Base-by-base conservation (phyloP, 2,329 filamentous ascomycete genomes). In the Phialocephala subalpina region DNA sequence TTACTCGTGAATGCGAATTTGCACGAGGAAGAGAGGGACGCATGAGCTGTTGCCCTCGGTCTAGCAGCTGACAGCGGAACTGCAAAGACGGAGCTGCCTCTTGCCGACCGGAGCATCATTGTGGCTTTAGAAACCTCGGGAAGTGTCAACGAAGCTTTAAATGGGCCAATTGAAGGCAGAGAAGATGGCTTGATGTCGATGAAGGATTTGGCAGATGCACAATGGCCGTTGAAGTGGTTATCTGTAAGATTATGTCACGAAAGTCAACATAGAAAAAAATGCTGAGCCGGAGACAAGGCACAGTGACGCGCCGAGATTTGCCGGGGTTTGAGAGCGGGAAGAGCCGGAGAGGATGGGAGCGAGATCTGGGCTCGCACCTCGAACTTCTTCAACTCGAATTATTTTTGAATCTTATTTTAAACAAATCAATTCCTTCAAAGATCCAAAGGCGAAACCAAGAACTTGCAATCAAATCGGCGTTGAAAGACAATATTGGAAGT, bases 101-200 rank as follows among this genome's bases (percentile, higher is more conserved):
- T 65, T 68, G 70, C 73, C 68, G 71, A 73, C 60, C 72, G 73
- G 53, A 73, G 65, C 72, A 73, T 74, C 53, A 68, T 71, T 49
- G n/a, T n/a, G 45, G 36, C 38, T 66, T 56, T 33, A 9, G 35
- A 25, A 36, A 33, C 42, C 35, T 38, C 57, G 6, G 63, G 45
- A 36, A 52, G 25, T 60, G 56, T 59, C 53, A 60, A 57, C 20
- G 8, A 40, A 27, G 61, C 8, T 25, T 29, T 16, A 33, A 67
- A 58, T n/a, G 16, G 22, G 62, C 40, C 64, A 67, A 69, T 69
- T 69, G 56, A 62, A 57, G 47, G 16, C 58, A 8, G 16, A 36
- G 14, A 42, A 42, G 45, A 7, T 35, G 38, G 22, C 11, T 7
- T 47, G 16, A 27, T 11, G 14, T 33, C 5, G 35, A 56, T 27